phyloP scores from a whole-genome alignment of 371 early-diverging fungal genomes.

The Umbelopsis sp. region DNA sequence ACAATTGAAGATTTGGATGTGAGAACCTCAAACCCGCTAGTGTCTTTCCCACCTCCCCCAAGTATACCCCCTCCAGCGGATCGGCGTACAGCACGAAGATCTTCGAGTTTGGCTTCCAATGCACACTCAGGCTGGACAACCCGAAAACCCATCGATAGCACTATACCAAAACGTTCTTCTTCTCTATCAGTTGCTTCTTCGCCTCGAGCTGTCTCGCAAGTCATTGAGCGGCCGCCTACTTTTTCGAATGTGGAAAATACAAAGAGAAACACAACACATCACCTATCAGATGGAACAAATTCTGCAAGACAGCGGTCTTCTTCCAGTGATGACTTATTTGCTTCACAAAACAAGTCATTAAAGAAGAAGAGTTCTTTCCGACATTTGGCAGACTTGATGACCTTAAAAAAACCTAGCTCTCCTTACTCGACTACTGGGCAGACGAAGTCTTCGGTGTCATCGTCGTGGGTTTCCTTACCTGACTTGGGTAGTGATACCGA shows the following conservation, averaged over 20 bases:
- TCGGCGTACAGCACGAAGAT: slow-evolving; percentile 12
- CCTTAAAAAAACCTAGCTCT: not conserved
- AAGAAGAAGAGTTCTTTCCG: slow-evolving; percentile 15
- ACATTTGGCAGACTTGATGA: slow-evolving; percentile 12
- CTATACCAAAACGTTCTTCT: slow-evolving; percentile 23
- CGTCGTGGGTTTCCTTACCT: slow-evolving; percentile 9
- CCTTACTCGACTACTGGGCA: not conserved
- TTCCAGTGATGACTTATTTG: not conserved
- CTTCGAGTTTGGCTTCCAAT: slow-evolving; percentile 2
- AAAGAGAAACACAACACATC: not conserved
- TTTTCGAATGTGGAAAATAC: not conserved
- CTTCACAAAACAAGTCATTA: not conserved
- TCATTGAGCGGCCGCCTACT: not conserved
- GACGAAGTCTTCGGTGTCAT: not conserved
- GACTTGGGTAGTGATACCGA: slow-evolving; percentile 10
- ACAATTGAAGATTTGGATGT: slow-evolving; percentile 22
- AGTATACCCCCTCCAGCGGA: slow-evolving; percentile 23
- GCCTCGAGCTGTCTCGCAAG: not conserved
- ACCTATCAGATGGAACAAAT: not conserved
- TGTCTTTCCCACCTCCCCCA: slow-evolving; percentile 35
- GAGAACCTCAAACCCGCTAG: slow-evolving; percentile 21
- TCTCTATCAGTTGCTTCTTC: slow-evolving; percentile 21
- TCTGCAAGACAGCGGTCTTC: not conserved
- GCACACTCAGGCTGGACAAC: slow-evolving; percentile 17
- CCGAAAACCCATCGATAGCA: slow-evolving; percentile 21